These are phyloP conservation scores for Trichoderma koningii DNA, from an alignment of 2,329 filamentous ascomycete species.

Conservation along the genomic window DNA sequence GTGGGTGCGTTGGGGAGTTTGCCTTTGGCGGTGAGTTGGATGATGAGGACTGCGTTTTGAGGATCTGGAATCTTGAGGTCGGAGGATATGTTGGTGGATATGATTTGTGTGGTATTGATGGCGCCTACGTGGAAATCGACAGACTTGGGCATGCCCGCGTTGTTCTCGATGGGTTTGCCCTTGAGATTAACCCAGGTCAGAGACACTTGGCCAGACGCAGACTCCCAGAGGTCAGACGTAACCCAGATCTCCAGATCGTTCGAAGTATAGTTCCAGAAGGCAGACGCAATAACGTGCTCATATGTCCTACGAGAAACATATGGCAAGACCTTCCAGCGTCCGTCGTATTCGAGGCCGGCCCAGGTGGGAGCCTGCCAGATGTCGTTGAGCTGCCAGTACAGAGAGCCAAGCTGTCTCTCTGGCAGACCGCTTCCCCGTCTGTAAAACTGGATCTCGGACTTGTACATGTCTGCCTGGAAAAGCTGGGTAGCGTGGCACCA, in stretches of 20 bases:
- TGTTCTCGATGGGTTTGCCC: constrained; percentile 25
- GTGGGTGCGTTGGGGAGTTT: constrained; percentile 24
- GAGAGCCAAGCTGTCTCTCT: constrained; percentile 58
- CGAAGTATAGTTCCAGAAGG: constrained; percentile 23
- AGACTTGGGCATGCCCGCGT: constrained; percentile 22
- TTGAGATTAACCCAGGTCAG: constrained; percentile 28
- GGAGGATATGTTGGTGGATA: constrained; percentile 20
- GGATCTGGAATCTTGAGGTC: constrained; percentile 26
- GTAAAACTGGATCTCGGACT: constrained; percentile 62
- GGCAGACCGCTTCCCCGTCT: constrained; percentile 58
- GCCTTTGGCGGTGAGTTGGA: constrained; percentile 27
- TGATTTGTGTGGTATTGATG: constrained; percentile 26
- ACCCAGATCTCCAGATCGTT: constrained; percentile 28
- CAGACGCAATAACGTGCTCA: constrained; percentile 58
- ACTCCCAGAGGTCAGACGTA: constrained; percentile 29
- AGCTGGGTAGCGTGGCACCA: constrained; percentile 65
- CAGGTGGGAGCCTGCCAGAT: constrained; percentile 66
- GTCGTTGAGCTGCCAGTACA: constrained; percentile 69
- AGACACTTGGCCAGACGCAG: constrained; percentile 22
- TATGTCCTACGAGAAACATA: constrained; percentile 61
- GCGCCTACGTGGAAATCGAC: constrained; percentile 27
- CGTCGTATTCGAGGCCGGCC: constrained; percentile 64
- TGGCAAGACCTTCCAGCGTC: constrained; percentile 64
- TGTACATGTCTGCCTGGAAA: constrained; percentile 66
- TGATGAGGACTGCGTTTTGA: constrained; percentile 25